Conservation (phyloP, 176 grass and related monocot genomes). For the Tillandsia fasciculata region DNA sequence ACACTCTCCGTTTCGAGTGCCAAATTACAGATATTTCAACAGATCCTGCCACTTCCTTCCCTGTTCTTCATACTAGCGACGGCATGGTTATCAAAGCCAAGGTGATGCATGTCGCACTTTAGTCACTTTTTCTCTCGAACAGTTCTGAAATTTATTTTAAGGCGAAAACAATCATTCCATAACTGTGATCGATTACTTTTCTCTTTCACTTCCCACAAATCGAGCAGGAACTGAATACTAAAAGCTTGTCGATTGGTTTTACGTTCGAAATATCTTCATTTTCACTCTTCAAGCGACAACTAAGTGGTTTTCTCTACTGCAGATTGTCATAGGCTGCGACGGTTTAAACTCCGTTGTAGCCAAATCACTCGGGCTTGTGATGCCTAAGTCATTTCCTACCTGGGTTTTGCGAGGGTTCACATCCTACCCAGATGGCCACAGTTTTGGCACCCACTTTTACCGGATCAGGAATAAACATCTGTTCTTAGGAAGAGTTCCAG, state of each 20-base stretch:
- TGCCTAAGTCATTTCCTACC: slow-evolving; percentile 9
- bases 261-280: background rate
- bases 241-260: background rate
- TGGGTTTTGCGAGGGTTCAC: slow-evolving; percentile 23
- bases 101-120: background rate
- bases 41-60: slow-evolving; percentile 15
- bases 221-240: background rate
- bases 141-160: no score
- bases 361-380: slow-evolving; percentile 18
- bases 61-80: slow-evolving; percentile 12
- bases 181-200: no score
- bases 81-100: slow-evolving; percentile 29
- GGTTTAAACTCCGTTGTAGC: slow-evolving; percentile 31
- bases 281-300: background rate
- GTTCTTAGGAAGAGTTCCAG: slow-evolving; percentile 19
- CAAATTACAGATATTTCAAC: background rate
- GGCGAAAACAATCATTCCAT: no score
- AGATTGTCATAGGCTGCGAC: slow-evolving; percentile 38
- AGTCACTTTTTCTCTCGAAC: no score
- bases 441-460: slow-evolving; percentile 1
- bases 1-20: slow-evolving; percentile 25
- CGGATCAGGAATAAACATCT: background rate
- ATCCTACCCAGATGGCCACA: slow-evolving; percentile 16
- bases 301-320: background rate
- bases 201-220: no score